phyloP scores from a whole-genome alignment of 176 grass and related monocot species.

The Cenchrus purpureus region DNA sequence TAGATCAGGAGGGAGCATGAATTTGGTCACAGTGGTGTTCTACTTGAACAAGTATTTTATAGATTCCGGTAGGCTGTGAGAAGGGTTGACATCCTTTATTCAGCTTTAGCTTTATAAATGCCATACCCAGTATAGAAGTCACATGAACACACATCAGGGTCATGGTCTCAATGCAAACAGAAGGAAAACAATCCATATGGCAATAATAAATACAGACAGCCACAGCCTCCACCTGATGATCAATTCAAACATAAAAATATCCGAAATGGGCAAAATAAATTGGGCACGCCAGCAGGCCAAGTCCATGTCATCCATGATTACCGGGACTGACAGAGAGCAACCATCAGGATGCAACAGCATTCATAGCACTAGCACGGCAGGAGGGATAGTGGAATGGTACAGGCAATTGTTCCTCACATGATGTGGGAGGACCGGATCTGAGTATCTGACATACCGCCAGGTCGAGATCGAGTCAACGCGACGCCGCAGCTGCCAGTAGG shows the following conservation, averaged over 20 bases:
- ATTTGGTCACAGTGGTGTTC: not conserved
- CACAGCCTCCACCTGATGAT: not conserved
- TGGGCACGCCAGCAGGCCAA: not conserved
- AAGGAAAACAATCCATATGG: not conserved
- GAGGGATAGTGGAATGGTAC: not conserved
- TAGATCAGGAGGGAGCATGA: not conserved
- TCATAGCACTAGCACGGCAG: not conserved
- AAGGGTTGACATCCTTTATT: not conserved
- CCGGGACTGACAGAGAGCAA: not conserved
- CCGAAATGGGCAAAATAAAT: not conserved
- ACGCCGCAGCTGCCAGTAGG: not conserved
- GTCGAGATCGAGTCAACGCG: slow-evolving; percentile 20
- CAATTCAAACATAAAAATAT: not conserved
- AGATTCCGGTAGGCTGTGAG: not conserved
- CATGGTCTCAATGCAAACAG: not conserved
- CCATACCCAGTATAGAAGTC: not conserved
- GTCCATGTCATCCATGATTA: not conserved
- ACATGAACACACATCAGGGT: not conserved
- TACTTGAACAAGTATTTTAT: not conserved
- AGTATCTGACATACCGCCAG: not conserved
- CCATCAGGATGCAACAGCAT: not conserved
- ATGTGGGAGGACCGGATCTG: slow-evolving; percentile 24
- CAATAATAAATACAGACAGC: not conserved
- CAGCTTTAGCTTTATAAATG: not conserved
- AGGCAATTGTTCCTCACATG: not conserved